Conservation (phyloP, 2,329 filamentous ascomycete genomes). For the Chaetoscypha palmicola region DNA sequence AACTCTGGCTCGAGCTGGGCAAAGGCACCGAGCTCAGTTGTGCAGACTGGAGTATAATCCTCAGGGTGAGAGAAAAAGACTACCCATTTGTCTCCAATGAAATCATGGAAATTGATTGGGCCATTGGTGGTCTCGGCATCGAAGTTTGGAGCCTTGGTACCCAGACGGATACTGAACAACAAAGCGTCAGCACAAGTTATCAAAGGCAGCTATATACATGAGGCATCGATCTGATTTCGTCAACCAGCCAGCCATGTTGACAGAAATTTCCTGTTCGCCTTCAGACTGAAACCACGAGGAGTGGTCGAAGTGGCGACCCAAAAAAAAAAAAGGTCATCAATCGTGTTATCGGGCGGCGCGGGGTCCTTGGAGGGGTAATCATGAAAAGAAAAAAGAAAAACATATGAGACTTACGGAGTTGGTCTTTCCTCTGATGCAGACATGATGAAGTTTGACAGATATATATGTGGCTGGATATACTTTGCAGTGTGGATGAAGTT, state of each 20-base stretch:
- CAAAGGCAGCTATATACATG: too few relatives aligned
- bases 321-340: background rate
- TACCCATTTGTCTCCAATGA: constrained; percentile 71
- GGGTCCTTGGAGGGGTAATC: constrained; percentile 3
- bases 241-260: too few relatives aligned
- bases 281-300: background rate
- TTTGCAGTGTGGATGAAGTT: too few relatives aligned
- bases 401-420: constrained; percentile 14
- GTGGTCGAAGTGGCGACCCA: background rate
- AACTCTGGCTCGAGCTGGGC: constrained; percentile 86
- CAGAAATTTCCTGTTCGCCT: too few relatives aligned
- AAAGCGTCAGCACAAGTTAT: background rate
- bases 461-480: too few relatives aligned
- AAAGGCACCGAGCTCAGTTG: constrained; percentile 89
- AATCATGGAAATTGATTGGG: constrained; percentile 76
- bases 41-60: constrained; percentile 94
- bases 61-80: constrained; percentile 80
- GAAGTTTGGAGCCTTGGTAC: constrained; percentile 70
- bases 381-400: background rate
- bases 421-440: constrained; percentile 12
- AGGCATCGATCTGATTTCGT: too few relatives aligned
- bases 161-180: constrained; percentile 51
- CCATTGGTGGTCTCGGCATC: constrained; percentile 72
- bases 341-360: background rate
- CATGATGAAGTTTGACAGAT: too few relatives aligned